These are phyloP conservation scores for Metarhizium rileyi DNA, from an alignment of 2,329 filamentous ascomycete genomes.

Conservation along the genomic window DNA sequence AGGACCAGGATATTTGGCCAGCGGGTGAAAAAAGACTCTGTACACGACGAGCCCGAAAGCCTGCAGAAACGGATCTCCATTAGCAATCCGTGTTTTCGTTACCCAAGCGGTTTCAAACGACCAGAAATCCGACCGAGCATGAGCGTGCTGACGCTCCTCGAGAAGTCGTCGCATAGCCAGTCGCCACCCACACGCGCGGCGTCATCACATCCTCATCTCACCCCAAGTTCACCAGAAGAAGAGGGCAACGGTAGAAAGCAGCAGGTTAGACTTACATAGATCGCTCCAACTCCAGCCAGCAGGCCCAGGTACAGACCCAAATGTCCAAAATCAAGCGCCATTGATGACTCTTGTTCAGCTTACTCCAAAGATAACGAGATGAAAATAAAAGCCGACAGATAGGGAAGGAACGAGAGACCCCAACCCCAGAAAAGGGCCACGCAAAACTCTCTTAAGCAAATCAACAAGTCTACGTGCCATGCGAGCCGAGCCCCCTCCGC, in stretches of 20 bases:
- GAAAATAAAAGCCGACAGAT: background rate
- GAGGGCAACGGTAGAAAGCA: background rate
- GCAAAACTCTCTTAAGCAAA: slow-evolving; percentile 6
- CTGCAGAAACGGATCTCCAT: slow-evolving; percentile 16
- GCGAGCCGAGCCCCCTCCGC: background rate
- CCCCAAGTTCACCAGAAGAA: background rate
- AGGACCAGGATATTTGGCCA: slow-evolving; percentile 56
- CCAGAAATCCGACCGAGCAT: no score
- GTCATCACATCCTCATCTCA: no score
- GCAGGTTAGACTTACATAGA: slow-evolving; percentile 37
- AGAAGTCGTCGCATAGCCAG: background rate
- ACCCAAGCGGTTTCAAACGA: background rate
- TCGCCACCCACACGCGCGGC: slow-evolving; percentile 1
- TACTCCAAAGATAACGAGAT: background rate
- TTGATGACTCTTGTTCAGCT: no score
- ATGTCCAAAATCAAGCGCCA: slow-evolving; percentile 23
- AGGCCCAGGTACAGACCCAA: slow-evolving; percentile 31
- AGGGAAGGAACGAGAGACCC: background rate
- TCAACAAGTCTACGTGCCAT: background rate
- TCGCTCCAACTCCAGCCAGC: slow-evolving; percentile 21
- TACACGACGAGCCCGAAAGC: slow-evolving; percentile 38
- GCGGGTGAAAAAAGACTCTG: slow-evolving; percentile 52
- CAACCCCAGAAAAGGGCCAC: background rate
- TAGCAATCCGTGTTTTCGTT: background rate
- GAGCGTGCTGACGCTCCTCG: background rate